These are phyloP conservation scores for Fusarium abutilonis DNA, from an alignment of 2,329 filamentous ascomycete species.

Conservation along the genomic window DNA sequence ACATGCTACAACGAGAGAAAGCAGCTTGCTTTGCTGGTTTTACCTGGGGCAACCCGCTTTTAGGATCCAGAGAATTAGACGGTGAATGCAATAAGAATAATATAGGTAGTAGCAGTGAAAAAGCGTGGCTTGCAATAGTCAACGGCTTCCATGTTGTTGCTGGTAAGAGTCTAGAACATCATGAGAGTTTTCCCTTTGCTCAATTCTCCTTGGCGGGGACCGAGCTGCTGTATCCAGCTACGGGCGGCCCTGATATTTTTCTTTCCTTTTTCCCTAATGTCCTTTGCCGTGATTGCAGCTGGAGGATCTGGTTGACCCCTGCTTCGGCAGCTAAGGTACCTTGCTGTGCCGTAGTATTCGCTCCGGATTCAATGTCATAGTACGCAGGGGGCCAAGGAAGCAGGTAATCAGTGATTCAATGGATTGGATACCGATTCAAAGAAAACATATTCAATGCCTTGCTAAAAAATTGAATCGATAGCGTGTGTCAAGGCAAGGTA, in stretches of 20 bases:
- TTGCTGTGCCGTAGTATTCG: conserved; percentile 32
- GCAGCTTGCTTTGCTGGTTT: conserved; percentile 17
- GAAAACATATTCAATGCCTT: conserved; percentile 15
- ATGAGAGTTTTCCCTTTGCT: conserved; percentile 7
- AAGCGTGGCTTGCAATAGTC: conserved; percentile 24
- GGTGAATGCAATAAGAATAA: conserved; percentile 8
- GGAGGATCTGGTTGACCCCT: conserved; percentile 29
- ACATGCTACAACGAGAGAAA: conserved; percentile 23
- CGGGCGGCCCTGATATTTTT: conserved; percentile 9
- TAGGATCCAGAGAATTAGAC: conserved; percentile 5
- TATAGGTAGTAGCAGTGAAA: conserved; percentile 1
- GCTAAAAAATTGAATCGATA: conserved; percentile 16
- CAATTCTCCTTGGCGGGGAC: conserved; percentile 8
- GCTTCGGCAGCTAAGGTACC: conserved; percentile 10
- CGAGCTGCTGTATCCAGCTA: conserved; percentile 24
- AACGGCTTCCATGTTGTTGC: conserved; percentile 18
- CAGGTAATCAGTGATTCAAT: conserved; percentile 27
- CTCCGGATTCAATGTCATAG: conserved; percentile 25
- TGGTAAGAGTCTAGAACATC: conserved; percentile 19
- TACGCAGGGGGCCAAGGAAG: conserved; percentile 9
- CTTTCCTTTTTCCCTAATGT: conserved; percentile 5
- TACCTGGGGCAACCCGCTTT: conserved; percentile 34
- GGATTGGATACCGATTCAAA: conserved; percentile 7
- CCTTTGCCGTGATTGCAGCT: conserved; percentile 12
- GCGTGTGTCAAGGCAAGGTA: conserved; percentile 8